Percentiles rank a stretch among this genome's conserved stretches.
Conservation (phyloP, 192 early-diverging fungal genomes). For the Podila verticillata region DNA sequence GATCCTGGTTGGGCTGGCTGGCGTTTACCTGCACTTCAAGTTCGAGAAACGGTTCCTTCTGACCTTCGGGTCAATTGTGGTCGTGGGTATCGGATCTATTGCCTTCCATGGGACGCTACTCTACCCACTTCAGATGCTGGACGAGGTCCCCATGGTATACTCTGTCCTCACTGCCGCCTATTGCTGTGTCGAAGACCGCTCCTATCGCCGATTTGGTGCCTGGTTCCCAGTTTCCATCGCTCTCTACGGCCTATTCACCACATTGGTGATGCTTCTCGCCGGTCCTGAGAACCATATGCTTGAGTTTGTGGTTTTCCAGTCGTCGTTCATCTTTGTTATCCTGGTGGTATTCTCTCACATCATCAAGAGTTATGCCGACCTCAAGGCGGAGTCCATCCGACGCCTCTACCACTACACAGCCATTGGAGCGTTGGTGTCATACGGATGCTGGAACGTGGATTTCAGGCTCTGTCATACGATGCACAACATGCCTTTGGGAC, state of each 20-base stretch:
- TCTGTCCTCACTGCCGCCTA: conserved; percentile 36
- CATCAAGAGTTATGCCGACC: conserved; percentile 31
- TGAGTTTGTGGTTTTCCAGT: conserved; percentile 41
- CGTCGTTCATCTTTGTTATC: conserved; percentile 30
- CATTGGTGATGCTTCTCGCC: conserved; percentile 34
- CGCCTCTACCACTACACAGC: conserved; percentile 13
- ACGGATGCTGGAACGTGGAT: conserved; percentile 38
- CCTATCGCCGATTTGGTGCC: conserved; percentile 34
- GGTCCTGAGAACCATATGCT: conserved; percentile 33
- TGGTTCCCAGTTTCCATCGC: conserved; percentile 50
- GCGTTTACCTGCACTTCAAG: conserved; percentile 24
- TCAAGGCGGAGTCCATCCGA: conserved; percentile 8
- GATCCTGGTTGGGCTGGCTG: conserved; percentile 45
- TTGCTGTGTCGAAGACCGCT: conserved; percentile 38
- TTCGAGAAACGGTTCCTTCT: conserved; percentile 48
- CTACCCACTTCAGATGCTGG: conserved; percentile 45
- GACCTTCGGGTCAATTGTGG: conserved; percentile 35
- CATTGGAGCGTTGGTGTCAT: conserved; percentile 3
- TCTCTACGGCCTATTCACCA: conserved; percentile 37
- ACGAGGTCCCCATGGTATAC: conserved; percentile 51
- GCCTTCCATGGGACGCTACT: conserved; percentile 44
- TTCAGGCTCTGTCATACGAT: conserved; percentile 34
- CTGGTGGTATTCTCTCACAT: conserved; percentile 30
- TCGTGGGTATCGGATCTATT: conserved; percentile 45
- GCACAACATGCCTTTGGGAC: conserved; percentile 29